phyloP scores from a whole-genome alignment of 352 stramenopile genomes.

The Phytophthora litchii region DNA sequence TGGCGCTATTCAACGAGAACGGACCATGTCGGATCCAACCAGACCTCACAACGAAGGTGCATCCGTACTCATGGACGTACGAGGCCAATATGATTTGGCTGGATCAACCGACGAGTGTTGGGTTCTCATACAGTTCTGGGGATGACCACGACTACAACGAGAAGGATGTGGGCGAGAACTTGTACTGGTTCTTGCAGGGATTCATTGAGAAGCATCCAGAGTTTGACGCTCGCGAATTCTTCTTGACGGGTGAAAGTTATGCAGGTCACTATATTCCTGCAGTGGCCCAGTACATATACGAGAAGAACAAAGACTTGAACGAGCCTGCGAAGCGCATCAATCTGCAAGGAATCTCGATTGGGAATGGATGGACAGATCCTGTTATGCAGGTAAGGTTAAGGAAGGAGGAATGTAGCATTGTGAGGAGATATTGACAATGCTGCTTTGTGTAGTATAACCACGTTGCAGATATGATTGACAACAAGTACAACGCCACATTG shows the following conservation, averaged over 20 bases:
- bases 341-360: slow-evolving; percentile 52
- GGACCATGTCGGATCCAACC: slow-evolving; percentile 37
- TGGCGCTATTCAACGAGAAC: slow-evolving; percentile 43
- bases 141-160: slow-evolving; percentile 43
- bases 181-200: slow-evolving; percentile 51
- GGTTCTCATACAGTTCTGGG: slow-evolving; percentile 41
- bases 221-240: slow-evolving; percentile 47
- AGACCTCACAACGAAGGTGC: slow-evolving; percentile 37
- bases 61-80: slow-evolving; percentile 59
- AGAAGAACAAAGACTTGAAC: slow-evolving; percentile 33
- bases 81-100: slow-evolving; percentile 64
- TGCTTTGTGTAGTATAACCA: slow-evolving; percentile 22
- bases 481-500: slow-evolving; percentile 64
- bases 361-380: slow-evolving; percentile 47
- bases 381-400: slow-evolving; percentile 46
- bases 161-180: slow-evolving; percentile 44
- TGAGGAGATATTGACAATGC: not conserved
- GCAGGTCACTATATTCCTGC: slow-evolving; percentile 45
- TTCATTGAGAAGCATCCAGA: slow-evolving; percentile 48
- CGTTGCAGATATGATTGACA: slow-evolving; percentile 49
- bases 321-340: slow-evolving; percentile 35
- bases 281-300: slow-evolving; percentile 44
- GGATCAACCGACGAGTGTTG: slow-evolving; percentile 49
- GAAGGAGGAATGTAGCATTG: slow-evolving; percentile 3
- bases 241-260: slow-evolving; percentile 44